These are phyloP conservation scores for Salvia sclarea DNA, from an alignment of 305 asterid genomes.

Conservation along the genomic window DNA sequence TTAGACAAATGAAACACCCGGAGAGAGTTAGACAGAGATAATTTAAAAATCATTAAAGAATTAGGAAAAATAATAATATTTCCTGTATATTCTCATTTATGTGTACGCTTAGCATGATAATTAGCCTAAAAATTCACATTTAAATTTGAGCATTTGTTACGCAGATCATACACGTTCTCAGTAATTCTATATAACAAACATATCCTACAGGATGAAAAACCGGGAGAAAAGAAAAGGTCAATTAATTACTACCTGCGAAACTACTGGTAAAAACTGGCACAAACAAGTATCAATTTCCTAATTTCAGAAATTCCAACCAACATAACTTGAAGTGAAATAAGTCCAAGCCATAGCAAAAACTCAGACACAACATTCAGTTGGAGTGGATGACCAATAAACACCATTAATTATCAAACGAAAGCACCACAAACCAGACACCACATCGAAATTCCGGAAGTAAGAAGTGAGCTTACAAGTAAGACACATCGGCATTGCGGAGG, in stretches of 20 bases:
- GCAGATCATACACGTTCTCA: not conserved
- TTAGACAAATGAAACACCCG: not conserved
- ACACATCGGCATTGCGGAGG: constrained; percentile 72
- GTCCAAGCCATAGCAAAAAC: constrained; percentile 10
- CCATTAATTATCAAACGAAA: constrained; percentile 23
- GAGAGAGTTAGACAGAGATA: not conserved
- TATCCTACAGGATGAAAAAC: not conserved
- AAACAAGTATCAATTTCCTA: not conserved
- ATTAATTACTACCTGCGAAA: constrained; percentile 12
- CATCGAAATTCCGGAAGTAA: constrained; percentile 24
- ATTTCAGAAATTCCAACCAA: constrained; percentile 7
- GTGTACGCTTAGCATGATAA: not conserved
- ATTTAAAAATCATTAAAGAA: not conserved
- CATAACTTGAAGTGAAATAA: constrained; percentile 25
- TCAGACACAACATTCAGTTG: constrained; percentile 10
- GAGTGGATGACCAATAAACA: constrained; percentile 1
- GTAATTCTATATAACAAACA: constrained; percentile 1
- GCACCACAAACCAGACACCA: constrained; percentile 32
- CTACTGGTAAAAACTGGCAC: constrained; percentile 28
- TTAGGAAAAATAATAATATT: not conserved
- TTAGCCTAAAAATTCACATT: not conserved
- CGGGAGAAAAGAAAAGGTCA: not conserved
- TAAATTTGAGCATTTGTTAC: not conserved
- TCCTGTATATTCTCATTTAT: not conserved
- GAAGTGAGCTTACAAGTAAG: constrained; percentile 73